Base-by-base conservation (phyloP, 208 protist species). In the Phytomonas sp. region DNA sequence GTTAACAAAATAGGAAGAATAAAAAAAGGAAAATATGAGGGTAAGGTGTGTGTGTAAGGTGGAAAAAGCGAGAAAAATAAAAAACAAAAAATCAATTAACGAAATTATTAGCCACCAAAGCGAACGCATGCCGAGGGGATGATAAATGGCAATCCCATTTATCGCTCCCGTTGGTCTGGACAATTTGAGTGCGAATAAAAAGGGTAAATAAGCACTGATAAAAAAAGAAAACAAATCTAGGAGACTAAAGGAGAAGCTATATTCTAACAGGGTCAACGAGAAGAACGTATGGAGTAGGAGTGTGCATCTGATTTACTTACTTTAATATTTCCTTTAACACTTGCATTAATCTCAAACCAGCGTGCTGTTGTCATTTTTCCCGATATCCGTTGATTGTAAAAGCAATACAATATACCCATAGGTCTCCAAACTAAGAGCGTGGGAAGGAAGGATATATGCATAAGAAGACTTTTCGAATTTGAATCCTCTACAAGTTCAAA, bases 61-160 rank as follows among this genome's bases (percentile, higher is more conserved):
- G 20, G 40, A 46, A 17, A 61, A 69, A 69, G 6, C 67, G 33
- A 63, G 71, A 71, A 66, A 75, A 74, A 74, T 66, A 72, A 64
- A 59, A 66, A 67, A 74, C 64, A 63, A 66, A 65, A 26, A 70
- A 62, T 43, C 29, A 59, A 66, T 11, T 62, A 60, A 17, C 15
- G 20, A 30, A 75, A 40, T 32, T 65, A 65, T 32, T 62, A 40
- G 69, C 63, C 62, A 72, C 64, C 15, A 51, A 51, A 4, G 40
- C 40, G 20, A 20, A 20, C 2, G 9, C 13, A 51, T 51, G 13
- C 1, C 40, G 13, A 51, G 40, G 40, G 13, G 13, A 51, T 51
- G 4, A 51, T 51, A 51, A 51, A 23, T 4, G 40, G 13, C 20
- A 51, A 51, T 3, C 40, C 3, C 4, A 51, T 20, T 51, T 17